Evolutionary conservation across 805 yeast species (phyloP).

Genomic region (Starmerella gropengiesseri): DNA sequence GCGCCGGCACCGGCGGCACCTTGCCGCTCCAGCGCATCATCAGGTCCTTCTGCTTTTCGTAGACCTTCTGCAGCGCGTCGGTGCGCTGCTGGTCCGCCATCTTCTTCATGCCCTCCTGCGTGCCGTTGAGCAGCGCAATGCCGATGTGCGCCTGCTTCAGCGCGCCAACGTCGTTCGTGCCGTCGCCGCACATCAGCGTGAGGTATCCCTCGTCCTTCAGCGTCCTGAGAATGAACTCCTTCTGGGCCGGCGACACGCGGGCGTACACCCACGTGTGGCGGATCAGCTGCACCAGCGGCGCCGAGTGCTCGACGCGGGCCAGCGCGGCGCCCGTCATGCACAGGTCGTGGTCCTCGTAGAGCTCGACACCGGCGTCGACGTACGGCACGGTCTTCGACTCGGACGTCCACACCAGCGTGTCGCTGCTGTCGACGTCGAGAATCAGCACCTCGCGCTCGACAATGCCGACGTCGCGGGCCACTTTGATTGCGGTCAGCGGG

Average conservation of each 20-base stretch:
- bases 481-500: slow-evolving; percentile 96
- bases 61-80: slow-evolving; percentile 53
- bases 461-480: slow-evolving; percentile 85
- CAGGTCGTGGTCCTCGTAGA: slow-evolving; percentile 63
- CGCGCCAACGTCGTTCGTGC: slow-evolving; percentile 99
- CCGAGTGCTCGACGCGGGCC: slow-evolving; percentile 38
- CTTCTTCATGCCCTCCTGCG: slow-evolving; percentile 85
- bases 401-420: slow-evolving; percentile 67
- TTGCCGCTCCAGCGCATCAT: slow-evolving; percentile 62
- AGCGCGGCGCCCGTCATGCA: slow-evolving; percentile 92
- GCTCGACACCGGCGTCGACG: slow-evolving; percentile 29
- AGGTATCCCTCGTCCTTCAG: slow-evolving; percentile 81
- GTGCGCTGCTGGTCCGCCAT: slow-evolving; percentile 68
- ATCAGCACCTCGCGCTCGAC: slow-evolving; percentile 75
- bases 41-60: slow-evolving; percentile 72
- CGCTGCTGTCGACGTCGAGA: slow-evolving; percentile 64
- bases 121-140: slow-evolving; percentile 93
- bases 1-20: slow-evolving; percentile 67
- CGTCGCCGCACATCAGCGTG: slow-evolving; percentile 99
- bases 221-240: slow-evolving; percentile 76
- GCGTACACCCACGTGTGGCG: slow-evolving; percentile 95
- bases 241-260: slow-evolving; percentile 92
- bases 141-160: slow-evolving; percentile 97
- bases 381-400: slow-evolving; percentile 53
- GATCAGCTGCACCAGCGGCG: slow-evolving; percentile 59